Conservation (phyloP, 2,329 filamentous ascomycete species). For the Penicillium sp. region DNA sequence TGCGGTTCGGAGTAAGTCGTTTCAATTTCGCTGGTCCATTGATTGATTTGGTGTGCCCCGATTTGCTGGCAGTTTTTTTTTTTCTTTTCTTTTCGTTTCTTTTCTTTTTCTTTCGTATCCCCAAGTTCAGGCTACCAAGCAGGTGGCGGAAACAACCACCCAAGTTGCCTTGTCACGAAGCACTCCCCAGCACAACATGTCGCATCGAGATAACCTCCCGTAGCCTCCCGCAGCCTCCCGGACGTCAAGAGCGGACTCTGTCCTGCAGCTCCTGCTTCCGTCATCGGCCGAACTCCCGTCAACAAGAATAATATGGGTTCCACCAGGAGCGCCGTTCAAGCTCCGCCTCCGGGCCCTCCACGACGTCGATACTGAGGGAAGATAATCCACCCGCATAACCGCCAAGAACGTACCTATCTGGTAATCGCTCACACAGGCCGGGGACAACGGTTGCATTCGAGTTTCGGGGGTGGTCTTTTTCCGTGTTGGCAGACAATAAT, state of each 20-base stretch:
- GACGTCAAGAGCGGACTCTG: background rate
- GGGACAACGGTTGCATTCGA: too few relatives aligned
- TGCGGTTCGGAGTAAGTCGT: background rate
- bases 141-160: background rate
- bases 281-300: constrained; percentile 12
- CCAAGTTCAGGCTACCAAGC: background rate
- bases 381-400: background rate
- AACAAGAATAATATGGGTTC: background rate
- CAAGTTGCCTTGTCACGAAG: constrained; percentile 19
- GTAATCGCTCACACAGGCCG: too few relatives aligned
- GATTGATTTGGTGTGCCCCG: background rate
- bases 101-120: background rate
- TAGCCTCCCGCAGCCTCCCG: background rate
- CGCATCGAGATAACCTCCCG: background rate
- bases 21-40: background rate
- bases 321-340: constrained; percentile 20
- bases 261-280: constrained; percentile 2
- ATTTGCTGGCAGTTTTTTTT: background rate
- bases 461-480: too few relatives aligned
- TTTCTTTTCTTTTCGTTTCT: too few relatives aligned
- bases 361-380: background rate
- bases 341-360: constrained; percentile 10
- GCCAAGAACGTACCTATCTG: background rate
- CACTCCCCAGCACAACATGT: background rate
- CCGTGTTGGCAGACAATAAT: too few relatives aligned